These are phyloP conservation scores for Phylloboletellus chloephorus DNA, from an alignment of 1,284 basidiomycete species.

Conservation along the genomic window DNA sequence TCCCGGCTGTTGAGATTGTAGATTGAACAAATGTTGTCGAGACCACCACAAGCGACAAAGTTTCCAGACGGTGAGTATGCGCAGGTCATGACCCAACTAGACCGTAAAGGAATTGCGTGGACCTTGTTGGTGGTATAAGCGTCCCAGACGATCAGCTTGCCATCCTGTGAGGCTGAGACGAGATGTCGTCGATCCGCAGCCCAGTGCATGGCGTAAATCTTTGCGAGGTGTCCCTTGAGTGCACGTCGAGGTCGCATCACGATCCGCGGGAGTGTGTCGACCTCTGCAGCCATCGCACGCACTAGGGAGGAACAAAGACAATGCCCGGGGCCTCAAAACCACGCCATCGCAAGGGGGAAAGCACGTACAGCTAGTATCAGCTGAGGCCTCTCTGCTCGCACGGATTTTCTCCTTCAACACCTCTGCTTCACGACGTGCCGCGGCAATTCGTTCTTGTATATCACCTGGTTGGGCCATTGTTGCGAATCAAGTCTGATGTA, in stretches of 20 bases:
- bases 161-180: conserved; percentile 98
- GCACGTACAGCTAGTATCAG: conserved; percentile 89
- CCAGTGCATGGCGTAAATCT: conserved; percentile 99
- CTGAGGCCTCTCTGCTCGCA: conserved; percentile 89
- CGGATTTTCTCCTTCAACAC: conserved; percentile 96
- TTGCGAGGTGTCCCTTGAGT: conserved; percentile 94
- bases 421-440: conserved; percentile 94
- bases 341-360: conserved; percentile 2
- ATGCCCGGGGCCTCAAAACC: conserved; percentile 2
- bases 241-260: conserved; percentile 94
- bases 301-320: conserved; percentile 45
- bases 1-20: conserved; percentile 85
- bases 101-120: conserved; percentile 95
- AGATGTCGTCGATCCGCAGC: conserved; percentile 93
- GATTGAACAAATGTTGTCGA: conserved; percentile 98
- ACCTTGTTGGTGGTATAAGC: conserved; percentile 99
- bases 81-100: conserved; percentile 99
- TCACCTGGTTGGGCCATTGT: conserved; percentile 77
- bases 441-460: conserved; percentile 92
- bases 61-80: conserved; percentile 96
- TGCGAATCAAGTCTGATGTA: conserved; percentile 9
- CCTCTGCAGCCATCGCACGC: conserved; percentile 94
- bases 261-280: conserved; percentile 91
- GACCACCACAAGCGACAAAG: conserved; percentile 96
- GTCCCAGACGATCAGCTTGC: conserved; percentile 99